A percentile compares a stretch with the other conserved stretches of the same genome.
Evolutionary conservation across 2,329 filamentous ascomycete genomes (phyloP).

Genomic region (Penicillium rolfsii): DNA sequence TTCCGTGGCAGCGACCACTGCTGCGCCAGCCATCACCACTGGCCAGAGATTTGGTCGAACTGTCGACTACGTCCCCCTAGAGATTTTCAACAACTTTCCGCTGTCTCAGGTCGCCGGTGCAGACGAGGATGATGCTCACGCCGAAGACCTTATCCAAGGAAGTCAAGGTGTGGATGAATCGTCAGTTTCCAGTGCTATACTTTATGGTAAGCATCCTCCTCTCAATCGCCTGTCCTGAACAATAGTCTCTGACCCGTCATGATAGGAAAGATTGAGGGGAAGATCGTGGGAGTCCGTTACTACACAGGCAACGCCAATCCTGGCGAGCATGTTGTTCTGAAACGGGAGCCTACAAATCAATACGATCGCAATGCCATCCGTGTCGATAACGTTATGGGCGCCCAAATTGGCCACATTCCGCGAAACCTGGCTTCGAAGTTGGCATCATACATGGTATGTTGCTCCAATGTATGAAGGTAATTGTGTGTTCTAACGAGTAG

Average conservation of each 20-base stretch:
- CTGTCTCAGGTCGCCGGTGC: slow-evolving; percentile 32
- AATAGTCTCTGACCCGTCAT: background rate
- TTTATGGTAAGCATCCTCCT: slow-evolving; percentile 43
- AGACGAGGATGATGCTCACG: slow-evolving; percentile 45
- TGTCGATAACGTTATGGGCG: slow-evolving; percentile 73
- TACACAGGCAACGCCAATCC: slow-evolving; percentile 65
- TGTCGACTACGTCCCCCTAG: slow-evolving; percentile 36
- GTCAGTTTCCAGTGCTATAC: slow-evolving; percentile 38
- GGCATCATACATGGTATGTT: slow-evolving; percentile 68
- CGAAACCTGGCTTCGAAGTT: slow-evolving; percentile 69
- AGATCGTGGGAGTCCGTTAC: slow-evolving; percentile 65
- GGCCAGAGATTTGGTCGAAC: slow-evolving; percentile 36
- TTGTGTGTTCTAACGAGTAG: background rate
- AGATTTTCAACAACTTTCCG: slow-evolving; percentile 27
- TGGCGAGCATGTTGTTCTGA: slow-evolving; percentile 66
- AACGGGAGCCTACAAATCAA: slow-evolving; percentile 68
- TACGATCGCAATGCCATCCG: slow-evolving; percentile 78
- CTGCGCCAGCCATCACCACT: slow-evolving; percentile 12
- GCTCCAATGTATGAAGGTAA: background rate
- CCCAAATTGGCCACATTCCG: slow-evolving; percentile 79
- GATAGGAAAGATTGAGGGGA: slow-evolving; percentile 50
- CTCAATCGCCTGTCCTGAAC: background rate
- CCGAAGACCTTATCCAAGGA: slow-evolving; percentile 36
- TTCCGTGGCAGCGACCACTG: background rate
- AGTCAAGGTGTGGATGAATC: slow-evolving; percentile 43